phyloP scores from a whole-genome alignment of 768 basidiomycete species.

The Kwoniella heveanensis region DNA sequence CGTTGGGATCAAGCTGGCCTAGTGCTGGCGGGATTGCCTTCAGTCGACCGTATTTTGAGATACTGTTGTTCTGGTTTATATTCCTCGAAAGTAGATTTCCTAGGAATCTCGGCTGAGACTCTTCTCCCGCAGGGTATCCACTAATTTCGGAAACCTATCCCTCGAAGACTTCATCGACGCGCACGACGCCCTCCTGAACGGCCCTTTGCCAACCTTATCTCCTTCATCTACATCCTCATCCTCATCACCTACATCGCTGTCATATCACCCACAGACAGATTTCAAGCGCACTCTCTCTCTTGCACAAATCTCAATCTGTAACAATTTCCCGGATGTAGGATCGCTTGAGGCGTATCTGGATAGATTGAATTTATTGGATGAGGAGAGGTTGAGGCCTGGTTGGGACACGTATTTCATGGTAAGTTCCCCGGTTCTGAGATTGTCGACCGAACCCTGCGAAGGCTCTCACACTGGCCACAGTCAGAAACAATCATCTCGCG shows the following conservation, averaged over 20 bases:
- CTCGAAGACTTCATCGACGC: slow-evolving; percentile 74
- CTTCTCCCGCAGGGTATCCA: too few relatives aligned
- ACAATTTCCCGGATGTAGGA: slow-evolving; percentile 41
- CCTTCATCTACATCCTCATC: slow-evolving; percentile 24
- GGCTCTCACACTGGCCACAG: too few relatives aligned
- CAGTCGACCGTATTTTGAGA: too few relatives aligned
- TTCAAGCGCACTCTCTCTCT: slow-evolving; percentile 40
- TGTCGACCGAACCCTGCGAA: too few relatives aligned
- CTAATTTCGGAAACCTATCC: slow-evolving; percentile 17
- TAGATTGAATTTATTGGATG: slow-evolving; percentile 67
- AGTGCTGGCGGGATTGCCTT: too few relatives aligned
- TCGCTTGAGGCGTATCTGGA: slow-evolving; percentile 68
- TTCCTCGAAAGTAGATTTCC: too few relatives aligned
- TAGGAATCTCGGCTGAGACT: too few relatives aligned
- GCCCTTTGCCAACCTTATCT: slow-evolving; percentile 23
- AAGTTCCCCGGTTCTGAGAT: slow-evolving; percentile 26
- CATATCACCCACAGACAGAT: slow-evolving; percentile 37
- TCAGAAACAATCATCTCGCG: too few relatives aligned
- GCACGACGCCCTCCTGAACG: slow-evolving; percentile 65
- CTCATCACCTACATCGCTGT: slow-evolving; percentile 1
- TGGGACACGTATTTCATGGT: slow-evolving; percentile 99
- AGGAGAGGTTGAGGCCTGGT: slow-evolving; percentile 75
- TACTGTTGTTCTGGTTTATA: too few relatives aligned
- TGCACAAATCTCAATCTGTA: slow-evolving; percentile 53
- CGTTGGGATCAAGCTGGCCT: too few relatives aligned